Base-by-base conservation (phyloP, 176 grass and related monocot genomes). In the Eremochloa ophiuroides region DNA sequence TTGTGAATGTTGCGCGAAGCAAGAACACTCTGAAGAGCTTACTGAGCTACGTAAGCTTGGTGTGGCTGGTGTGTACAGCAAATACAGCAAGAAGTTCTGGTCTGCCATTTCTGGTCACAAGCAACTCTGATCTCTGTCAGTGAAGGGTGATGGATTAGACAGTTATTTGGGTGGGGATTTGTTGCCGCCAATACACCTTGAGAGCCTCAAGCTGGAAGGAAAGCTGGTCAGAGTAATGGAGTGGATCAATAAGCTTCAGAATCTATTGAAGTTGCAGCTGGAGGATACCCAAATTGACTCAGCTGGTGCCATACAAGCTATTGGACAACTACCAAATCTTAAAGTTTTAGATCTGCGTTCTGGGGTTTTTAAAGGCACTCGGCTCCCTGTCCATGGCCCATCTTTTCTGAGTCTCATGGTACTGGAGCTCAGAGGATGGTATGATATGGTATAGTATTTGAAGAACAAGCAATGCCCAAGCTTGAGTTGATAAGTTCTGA, bases 251-350 rank as follows among this genome's bases (percentile, higher is more conserved):
- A 5, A 20, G 20, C 56, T 74, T 63, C 28, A 50, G 2, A 64
- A 50, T 50, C 69, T 82, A 3, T 31, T 22, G 26, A 82, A 82
- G 39, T 46, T 82, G 40, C 11, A 35, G 7, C 39, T 82, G 1
- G 0, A 0, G 0, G 0, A 0, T 0, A 37, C 2, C 20, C 0
- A 0, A 3, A 5, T 82, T 28, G 0, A 9, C 2, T 0, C 17
- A 18, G 13, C 6, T n/a, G 28, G 0, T 56, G 7, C 22, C 29
- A 74, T 65, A 28, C 22, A 51, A 22, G 40, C 2, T 22, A 16
- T 74, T 28, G 69, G 69, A 6, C 0, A 0, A 8, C 58, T 83
- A 74, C 58, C 41, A 39, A 65, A 65, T 38, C 42, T 83, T 62
- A 8, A 41, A 31, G 22, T 48, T 13, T 56, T 63, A 18, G 13